phyloP scores from a whole-genome alignment of 306 rosid species.

The Dryas octopetala region DNA sequence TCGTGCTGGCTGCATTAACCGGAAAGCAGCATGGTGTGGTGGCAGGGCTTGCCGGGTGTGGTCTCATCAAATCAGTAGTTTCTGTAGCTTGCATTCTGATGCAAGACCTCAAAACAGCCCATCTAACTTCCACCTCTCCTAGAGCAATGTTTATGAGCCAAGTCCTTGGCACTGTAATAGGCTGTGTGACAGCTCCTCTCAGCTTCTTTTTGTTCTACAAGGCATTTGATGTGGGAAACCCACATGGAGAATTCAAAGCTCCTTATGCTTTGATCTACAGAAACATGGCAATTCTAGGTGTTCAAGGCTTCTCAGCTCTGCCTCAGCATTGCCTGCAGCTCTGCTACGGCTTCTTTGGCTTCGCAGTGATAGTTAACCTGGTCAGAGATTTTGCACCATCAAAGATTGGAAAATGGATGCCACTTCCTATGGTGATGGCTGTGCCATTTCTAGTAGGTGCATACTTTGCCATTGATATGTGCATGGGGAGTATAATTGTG shows the following conservation, averaged over 20 bases:
- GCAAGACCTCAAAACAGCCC: slow-evolving; percentile 94
- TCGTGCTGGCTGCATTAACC: slow-evolving; percentile 59
- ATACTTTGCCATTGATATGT: slow-evolving; percentile 87
- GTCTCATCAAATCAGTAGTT: slow-evolving; percentile 67
- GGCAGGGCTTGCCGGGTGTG: slow-evolving; percentile 76
- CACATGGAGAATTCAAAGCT: slow-evolving; percentile 83
- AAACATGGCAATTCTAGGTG: slow-evolving; percentile 58
- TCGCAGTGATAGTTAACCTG: slow-evolving; percentile 37
- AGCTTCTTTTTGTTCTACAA: slow-evolving; percentile 81
- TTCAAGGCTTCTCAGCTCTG: slow-evolving; percentile 68
- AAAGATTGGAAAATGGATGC: slow-evolving; percentile 82
- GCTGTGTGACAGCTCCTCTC: slow-evolving; percentile 71
- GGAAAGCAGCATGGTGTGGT: slow-evolving; percentile 45
- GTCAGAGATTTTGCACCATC: slow-evolving; percentile 49
- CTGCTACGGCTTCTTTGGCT: slow-evolving; percentile 48
- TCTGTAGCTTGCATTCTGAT: slow-evolving; percentile 80
- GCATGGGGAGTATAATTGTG: slow-evolving; percentile 61
- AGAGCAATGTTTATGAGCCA: slow-evolving; percentile 89
- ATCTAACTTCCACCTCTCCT: slow-evolving; percentile 75
- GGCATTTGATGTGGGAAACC: slow-evolving; percentile 70
- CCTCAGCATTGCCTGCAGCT: slow-evolving; percentile 84
- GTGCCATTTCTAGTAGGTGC: slow-evolving; percentile 92
- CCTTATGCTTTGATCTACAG: slow-evolving; percentile 75
- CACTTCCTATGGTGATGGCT: slow-evolving; percentile 92
- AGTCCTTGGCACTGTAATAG: slow-evolving; percentile 67